phyloP scores from a whole-genome alignment of 2,329 filamentous ascomycete species.

The Talaromyces rugulosus region DNA sequence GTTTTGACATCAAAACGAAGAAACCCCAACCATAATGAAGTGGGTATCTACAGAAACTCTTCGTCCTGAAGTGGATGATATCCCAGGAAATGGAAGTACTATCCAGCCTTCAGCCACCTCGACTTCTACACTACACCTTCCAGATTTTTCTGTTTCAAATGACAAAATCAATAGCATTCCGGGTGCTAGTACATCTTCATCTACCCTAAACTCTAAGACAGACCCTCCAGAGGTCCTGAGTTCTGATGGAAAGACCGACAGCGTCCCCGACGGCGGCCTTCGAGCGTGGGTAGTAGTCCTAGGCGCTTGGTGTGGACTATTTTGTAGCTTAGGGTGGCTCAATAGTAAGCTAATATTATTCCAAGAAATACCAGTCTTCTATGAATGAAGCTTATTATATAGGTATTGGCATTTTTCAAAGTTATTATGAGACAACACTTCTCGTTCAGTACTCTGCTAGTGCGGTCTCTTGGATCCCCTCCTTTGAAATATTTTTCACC shows the following conservation, averaged over 20 bases:
- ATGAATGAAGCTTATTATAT: not conserved
- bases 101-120: not conserved
- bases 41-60: conserved; percentile 1
- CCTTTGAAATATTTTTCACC: conserved; percentile 49
- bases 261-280: conserved; percentile 4
- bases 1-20: not conserved
- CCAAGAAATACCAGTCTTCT: not conserved
- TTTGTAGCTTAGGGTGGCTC: conserved; percentile 13
- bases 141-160: not conserved
- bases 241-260: not conserved
- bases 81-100: not conserved
- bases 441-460: conserved; percentile 41
- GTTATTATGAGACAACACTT: conserved; percentile 46
- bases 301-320: conserved; percentile 11
- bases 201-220: not conserved
- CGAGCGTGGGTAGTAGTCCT: conserved; percentile 11
- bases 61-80: not conserved
- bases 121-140: conserved; percentile 1
- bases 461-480: conserved; percentile 51
- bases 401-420: conserved; percentile 50
- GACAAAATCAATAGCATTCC: conserved; percentile 2
- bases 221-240: conserved; percentile 2
- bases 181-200: not conserved
- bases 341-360: conserved; percentile 5
- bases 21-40: not conserved